Conservation (phyloP, 176 grass and related monocot genomes). For the Saccharum spontaneum region DNA sequence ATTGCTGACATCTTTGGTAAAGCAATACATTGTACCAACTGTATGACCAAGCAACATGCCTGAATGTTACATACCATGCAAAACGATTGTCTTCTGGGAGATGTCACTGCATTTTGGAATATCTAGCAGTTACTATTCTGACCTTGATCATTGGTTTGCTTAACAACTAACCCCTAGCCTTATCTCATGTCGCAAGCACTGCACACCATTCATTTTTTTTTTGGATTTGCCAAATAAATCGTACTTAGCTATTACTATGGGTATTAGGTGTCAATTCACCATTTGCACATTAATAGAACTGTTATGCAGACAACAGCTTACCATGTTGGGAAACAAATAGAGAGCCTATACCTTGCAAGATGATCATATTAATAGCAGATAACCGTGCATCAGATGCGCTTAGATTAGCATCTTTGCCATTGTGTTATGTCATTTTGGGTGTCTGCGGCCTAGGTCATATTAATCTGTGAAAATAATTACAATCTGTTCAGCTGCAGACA, state of each 20-base stretch:
- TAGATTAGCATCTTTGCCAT: background rate
- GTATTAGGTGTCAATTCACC: background rate
- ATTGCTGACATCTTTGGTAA: background rate
- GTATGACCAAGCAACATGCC: background rate
- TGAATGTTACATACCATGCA: background rate
- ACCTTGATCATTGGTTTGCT: background rate
- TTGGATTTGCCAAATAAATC: background rate
- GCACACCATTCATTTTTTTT: background rate
- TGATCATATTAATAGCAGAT: background rate
- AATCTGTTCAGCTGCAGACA: background rate
- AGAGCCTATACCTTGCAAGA: background rate
- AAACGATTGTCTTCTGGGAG: background rate
- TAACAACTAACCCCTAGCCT: background rate
- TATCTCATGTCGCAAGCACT: background rate
- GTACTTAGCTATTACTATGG: background rate
- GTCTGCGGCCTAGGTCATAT: background rate
- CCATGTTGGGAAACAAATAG: background rate
- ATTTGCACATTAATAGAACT: background rate
- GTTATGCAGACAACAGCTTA: background rate
- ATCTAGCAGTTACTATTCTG: background rate
- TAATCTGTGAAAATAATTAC: background rate
- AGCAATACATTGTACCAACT: background rate
- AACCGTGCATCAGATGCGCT: background rate
- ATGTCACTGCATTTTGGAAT: background rate
- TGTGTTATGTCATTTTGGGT: constrained; percentile 7